Evolutionary conservation across 495 filamentous ascomycete species (phyloP), one percentile per base, ranked within the genome.

Genomic region (Glarea lozoyensis): DNA sequence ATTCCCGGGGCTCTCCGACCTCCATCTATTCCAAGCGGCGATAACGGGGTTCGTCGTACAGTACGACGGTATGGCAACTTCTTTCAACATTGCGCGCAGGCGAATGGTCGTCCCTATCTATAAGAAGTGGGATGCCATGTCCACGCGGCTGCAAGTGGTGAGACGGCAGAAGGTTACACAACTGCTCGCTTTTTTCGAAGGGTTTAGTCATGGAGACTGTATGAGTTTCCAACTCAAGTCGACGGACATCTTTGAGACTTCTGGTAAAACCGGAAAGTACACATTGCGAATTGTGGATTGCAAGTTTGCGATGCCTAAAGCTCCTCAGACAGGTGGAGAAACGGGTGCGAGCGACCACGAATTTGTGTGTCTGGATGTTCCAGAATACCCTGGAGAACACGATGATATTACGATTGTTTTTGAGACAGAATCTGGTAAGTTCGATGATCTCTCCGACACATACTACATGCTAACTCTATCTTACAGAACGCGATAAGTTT

Each of bases 361-460:
- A 17, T 94, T 89, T 63, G 67, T 92, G 16, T 88, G 82, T 56
- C 61, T 94, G 43, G 88, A 95, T 57, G 69, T 84, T 69, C 81
- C 84, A 3, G 88, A 93, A 41, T 88, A 90, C 63, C 82, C 87
- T 0, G 81, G 82, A 15, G 87, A 93, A 63, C 86, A 93, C 59
- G 88, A 94, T 61, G 88, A 95, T 64, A 82, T 95, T 53, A 67
- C 78, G 17, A 82, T 95, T 53, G 55, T 77, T 18, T 95, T 95
- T 67, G 86, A 93, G 32, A 78, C 64, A 20, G 81, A 82, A 56
- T 60, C 73, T 53, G 84, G 88, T 94, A 68, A 60, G 84, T 74
- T 40, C 27, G 20, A 3, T 10, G 24, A 29, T 31, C 12, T 21
- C 10, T 11, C 31, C 24, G 21, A 27, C 9, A 2, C 37, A 18